Percentiles rank a stretch among this genome's conserved stretches.
These are phyloP conservation scores for Dryadomyces quercus-mongolicae DNA, from an alignment of 2,329 filamentous ascomycete genomes.

Conservation along the genomic window DNA sequence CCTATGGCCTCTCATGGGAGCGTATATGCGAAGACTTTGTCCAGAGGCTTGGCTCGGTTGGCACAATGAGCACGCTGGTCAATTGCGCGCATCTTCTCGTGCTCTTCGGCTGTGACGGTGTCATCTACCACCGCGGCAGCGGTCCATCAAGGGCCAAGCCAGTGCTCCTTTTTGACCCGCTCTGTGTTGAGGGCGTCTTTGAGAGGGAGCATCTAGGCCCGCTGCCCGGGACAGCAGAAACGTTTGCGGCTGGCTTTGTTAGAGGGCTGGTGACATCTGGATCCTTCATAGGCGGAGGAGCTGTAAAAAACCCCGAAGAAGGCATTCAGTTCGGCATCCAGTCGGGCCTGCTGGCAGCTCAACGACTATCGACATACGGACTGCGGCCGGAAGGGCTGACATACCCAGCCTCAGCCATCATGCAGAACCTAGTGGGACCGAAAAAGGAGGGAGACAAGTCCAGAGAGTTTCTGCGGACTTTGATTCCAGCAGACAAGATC, in stretches of 20 bases:
- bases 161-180: background rate
- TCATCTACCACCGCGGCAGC: background rate
- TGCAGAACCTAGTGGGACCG: too few relatives aligned
- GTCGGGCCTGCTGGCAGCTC: background rate
- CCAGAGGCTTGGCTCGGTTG: background rate
- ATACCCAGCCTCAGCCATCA: too few relatives aligned
- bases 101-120: background rate
- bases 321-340: background rate
- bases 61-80: background rate
- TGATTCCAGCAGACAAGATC: background rate
- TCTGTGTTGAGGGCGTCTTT: background rate
- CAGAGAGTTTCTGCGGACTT: too few relatives aligned
- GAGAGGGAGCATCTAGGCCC: background rate
- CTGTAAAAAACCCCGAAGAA: background rate
- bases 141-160: background rate
- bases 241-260: background rate
- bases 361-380: too few relatives aligned
- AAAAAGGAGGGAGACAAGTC: too few relatives aligned
- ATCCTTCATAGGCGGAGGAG: background rate
- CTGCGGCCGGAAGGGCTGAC: too few relatives aligned
- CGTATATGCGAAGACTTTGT: background rate
- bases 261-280: background rate
- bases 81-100: background rate
- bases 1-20: background rate
- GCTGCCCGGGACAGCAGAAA: background rate